A percentile compares a stretch with the other conserved stretches of the same genome.
phyloP scores from a whole-genome alignment of 2,329 filamentous ascomycete species.

The Ascochyta fabae region DNA sequence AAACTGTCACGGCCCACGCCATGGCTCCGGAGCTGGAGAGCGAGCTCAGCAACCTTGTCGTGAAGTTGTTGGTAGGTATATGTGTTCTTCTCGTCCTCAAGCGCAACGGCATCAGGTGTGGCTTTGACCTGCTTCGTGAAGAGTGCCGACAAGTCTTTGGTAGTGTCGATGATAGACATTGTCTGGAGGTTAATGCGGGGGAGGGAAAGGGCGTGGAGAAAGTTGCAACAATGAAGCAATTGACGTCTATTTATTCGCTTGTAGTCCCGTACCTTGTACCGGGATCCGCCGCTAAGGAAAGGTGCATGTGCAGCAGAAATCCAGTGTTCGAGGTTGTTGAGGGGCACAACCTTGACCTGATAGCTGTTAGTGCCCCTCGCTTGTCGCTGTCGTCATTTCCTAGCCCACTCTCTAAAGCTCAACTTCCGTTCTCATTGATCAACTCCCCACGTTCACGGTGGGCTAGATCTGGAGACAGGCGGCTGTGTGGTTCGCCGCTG shows the following conservation, averaged over 20 bases:
- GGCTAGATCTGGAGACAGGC: conserved; percentile 19
- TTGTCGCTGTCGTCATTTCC: conserved; percentile 19
- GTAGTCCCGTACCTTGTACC: conserved; percentile 21
- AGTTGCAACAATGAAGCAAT: conserved; percentile 14
- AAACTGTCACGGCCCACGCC: conserved; percentile 76
- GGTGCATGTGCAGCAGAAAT: conserved; percentile 26
- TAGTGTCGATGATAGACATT: conserved; percentile 73
- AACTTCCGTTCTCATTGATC: conserved; percentile 31
- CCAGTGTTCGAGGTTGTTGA: conserved; percentile 16
- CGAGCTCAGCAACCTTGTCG: conserved; percentile 68
- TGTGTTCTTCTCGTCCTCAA: conserved; percentile 71
- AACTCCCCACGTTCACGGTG: conserved; percentile 16
- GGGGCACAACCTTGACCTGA: conserved; percentile 14
- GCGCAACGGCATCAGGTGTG: conserved; percentile 72
- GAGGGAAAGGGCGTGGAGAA: conserved; percentile 3
- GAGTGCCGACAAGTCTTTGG: conserved; percentile 74
- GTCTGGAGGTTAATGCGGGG: conserved; percentile 20
- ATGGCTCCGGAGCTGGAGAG: conserved; percentile 67
- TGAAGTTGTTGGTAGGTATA: conserved; percentile 79
- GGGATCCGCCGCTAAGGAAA: conserved; percentile 21
- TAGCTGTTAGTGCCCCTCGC: conserved; percentile 17
- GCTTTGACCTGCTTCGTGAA: conserved; percentile 72
- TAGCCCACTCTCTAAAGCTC: conserved; percentile 13
- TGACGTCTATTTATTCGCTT: conserved; percentile 30
- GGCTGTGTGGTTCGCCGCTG: conserved; percentile 22